Evolutionary conservation across 768 basidiomycete genomes (phyloP).

Genomic region (Krasilnikovozyma curviuscula): DNA sequence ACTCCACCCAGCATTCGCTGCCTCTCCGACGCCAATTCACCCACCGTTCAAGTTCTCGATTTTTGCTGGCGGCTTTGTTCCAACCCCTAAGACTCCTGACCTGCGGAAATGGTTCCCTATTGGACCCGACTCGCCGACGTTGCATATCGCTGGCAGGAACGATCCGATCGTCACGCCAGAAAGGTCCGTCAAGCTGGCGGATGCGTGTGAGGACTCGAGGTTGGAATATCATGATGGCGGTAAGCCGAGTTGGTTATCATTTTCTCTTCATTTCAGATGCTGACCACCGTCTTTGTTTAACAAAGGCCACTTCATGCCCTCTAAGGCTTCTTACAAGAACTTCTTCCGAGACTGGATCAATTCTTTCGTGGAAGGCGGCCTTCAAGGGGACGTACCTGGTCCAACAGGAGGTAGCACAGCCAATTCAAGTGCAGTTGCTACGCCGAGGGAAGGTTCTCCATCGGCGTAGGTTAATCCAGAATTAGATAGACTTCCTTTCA

Average conservation of each 20-base stretch:
- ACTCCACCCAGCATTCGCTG: background rate
- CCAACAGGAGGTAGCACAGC: background rate
- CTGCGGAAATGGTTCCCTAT: constrained; percentile 33
- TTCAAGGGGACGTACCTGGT: constrained; percentile 6
- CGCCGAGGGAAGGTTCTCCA: too few species aligned
- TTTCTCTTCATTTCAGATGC: background rate
- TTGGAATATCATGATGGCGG: constrained; percentile 66
- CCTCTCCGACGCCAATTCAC: constrained; percentile 36
- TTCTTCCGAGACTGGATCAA: constrained; percentile 45
- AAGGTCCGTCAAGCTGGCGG: constrained; percentile 40
- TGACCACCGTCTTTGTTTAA: background rate
- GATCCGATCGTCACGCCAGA: constrained; percentile 58
- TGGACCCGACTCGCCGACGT: constrained; percentile 46
- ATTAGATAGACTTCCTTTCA: too few species aligned
- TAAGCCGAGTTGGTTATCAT: constrained; percentile 25
- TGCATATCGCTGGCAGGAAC: constrained; percentile 57
- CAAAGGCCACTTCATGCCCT: constrained; percentile 69
- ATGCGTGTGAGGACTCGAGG: constrained; percentile 37
- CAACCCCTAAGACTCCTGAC: constrained; percentile 19
- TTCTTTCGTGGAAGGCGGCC: constrained; percentile 11
- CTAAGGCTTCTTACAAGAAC: constrained; percentile 51
- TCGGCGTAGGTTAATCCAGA: too few species aligned
- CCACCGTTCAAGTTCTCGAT: constrained; percentile 51
- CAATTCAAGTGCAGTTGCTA: too few species aligned
- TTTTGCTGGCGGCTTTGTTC: constrained; percentile 49